phyloP scores from a whole-genome alignment of 164 flowering plant species.

The Berberis vulgaris region DNA sequence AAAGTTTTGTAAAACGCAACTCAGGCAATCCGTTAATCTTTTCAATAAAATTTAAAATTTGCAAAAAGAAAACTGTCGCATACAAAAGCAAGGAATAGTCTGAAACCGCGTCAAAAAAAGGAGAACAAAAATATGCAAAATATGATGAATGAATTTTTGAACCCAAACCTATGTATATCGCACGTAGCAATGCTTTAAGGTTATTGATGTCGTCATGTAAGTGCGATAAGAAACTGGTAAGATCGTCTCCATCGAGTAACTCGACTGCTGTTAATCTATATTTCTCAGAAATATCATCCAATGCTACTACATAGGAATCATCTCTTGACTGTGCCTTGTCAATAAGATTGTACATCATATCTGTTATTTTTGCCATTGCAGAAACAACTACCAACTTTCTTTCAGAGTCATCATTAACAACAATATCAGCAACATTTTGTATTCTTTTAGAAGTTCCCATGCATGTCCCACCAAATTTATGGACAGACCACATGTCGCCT shows the following conservation, averaged over 20 bases:
- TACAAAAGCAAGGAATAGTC: constrained; percentile 2
- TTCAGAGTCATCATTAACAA: constrained; percentile 61
- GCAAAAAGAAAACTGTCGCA: neutral
- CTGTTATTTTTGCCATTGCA: constrained; percentile 97
- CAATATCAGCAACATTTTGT: constrained; percentile 69
- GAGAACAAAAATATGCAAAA: neutral
- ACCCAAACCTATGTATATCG: constrained; percentile 79
- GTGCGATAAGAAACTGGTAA: constrained; percentile 49
- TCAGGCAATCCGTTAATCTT: neutral
- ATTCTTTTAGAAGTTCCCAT: constrained; percentile 79
- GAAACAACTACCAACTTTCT: constrained; percentile 91
- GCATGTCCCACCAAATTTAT: constrained; percentile 98
- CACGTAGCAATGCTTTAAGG: constrained; percentile 90
- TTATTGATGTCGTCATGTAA: constrained; percentile 69
- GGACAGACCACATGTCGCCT: constrained; percentile 87
- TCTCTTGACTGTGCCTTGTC: constrained; percentile 79
- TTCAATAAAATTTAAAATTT: neutral
- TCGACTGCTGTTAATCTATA: constrained; percentile 65
- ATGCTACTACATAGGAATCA: constrained; percentile 61
- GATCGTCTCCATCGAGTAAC: constrained; percentile 75
- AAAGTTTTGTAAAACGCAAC: no score
- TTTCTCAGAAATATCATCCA: constrained; percentile 78
- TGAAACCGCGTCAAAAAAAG: neutral
- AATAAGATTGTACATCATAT: constrained; percentile 91
- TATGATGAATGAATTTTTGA: neutral